Base-by-base conservation (phyloP, 2,329 filamentous ascomycete genomes). In the Pestalotiopsis sp. region DNA sequence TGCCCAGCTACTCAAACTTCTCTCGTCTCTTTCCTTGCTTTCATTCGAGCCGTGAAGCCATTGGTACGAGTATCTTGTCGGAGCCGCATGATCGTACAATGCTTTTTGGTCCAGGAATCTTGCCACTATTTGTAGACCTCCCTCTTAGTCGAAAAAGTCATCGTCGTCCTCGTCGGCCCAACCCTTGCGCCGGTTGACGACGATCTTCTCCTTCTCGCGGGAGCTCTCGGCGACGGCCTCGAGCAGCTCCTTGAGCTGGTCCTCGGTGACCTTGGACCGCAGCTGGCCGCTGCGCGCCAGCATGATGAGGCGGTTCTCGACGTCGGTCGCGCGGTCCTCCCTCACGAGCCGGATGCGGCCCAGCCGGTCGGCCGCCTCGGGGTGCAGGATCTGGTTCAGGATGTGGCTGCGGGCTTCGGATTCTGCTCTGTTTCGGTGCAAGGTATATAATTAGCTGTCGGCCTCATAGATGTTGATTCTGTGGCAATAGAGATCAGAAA, bases 341-440 rank as follows among this genome's bases (percentile, higher is more conserved):
- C 98, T 98, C 78, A 99, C 96, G 70, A 99, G 90, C 41, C 95
- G 92, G 83, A 99, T 98, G 73, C 96, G 93, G 68, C 93, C 94
- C 1, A 99, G 88, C 14, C 96, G 93, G 83, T 99, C 96, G 70
- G 94, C 93, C 20, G 96, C 96, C 78, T 95, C 94, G 73, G 96
- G 96, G 76, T 95, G 91, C 71, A 99, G 93, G 84, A 99, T 98
- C 82, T 98, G 96, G 75, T 88, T 89, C 71, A 99, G 91, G 75
- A 98, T 92, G 69, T 89, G 87, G 75, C 90, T 85, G 69, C 94
- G 92, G 52, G 92, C 91, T 79, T 95, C 93, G 72, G 89, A 87
- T 73, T 58, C 64, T 84, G 65, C 68, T 60, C 69, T 67, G 31
- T 59, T 20, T 4, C 1, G 20, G 14, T 2, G 49, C 41, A 31